Percentiles rank a stretch among this genome's conserved stretches.
Evolutionary conservation across 306 rosid species (phyloP).

Genomic region (Trifolium subterraneum): DNA sequence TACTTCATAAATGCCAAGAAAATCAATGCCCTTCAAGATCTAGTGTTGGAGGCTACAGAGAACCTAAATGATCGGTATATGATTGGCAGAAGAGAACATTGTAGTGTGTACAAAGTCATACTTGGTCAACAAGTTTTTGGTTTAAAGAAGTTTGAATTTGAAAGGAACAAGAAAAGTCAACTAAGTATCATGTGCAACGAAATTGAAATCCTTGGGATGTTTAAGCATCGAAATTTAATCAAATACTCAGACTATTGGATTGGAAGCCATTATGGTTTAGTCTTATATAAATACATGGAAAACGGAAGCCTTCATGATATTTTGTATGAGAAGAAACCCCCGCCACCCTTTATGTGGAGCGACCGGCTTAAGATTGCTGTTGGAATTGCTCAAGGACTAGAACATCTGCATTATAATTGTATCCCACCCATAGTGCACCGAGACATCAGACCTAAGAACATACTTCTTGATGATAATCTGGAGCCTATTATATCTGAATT

Average conservation of each 20-base stretch:
- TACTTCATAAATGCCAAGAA: slow-evolving; percentile 24
- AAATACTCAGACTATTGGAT: slow-evolving; percentile 63
- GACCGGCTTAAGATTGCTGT: slow-evolving; percentile 65
- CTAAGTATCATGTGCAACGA: slow-evolving; percentile 61
- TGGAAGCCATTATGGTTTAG: slow-evolving; percentile 55
- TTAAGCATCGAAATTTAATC: slow-evolving; percentile 74
- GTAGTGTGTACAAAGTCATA: slow-evolving; percentile 70
- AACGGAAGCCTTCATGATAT: slow-evolving; percentile 87
- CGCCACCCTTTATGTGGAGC: slow-evolving; percentile 56
- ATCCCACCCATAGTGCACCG: slow-evolving; percentile 70
- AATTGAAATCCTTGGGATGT: slow-evolving; percentile 57
- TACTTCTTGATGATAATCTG: slow-evolving; percentile 76
- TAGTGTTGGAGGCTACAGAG: slow-evolving; percentile 63
- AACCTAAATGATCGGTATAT: slow-evolving; percentile 50
- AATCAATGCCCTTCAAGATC: slow-evolving; percentile 44
- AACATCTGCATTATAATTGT: slow-evolving; percentile 76
- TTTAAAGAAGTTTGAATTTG: slow-evolving; percentile 65
- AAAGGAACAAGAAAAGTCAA: slow-evolving; percentile 50
- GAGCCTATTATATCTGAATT: slow-evolving; percentile 43
- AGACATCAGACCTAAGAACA: slow-evolving; percentile 77
- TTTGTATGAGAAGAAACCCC: slow-evolving; percentile 59
- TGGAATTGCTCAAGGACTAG: slow-evolving; percentile 72
- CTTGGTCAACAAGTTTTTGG: slow-evolving; percentile 56
- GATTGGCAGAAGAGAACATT: slow-evolving; percentile 80
- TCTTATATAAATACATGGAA: slow-evolving; percentile 64